phyloP scores from a whole-genome alignment of 2,329 filamentous ascomycete genomes.

The Penicillium sumatraense region DNA sequence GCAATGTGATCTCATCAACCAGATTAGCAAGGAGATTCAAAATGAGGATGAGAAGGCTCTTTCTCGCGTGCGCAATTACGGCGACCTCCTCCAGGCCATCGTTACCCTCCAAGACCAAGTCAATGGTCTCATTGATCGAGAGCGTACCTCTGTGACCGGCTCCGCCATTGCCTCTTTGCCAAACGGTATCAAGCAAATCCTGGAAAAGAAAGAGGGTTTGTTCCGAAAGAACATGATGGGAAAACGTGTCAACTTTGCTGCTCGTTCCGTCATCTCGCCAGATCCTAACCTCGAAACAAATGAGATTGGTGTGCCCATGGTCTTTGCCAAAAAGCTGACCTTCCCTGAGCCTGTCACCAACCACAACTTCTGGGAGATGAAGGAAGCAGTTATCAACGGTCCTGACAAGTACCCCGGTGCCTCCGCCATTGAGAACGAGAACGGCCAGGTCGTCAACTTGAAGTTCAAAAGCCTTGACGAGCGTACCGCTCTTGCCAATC shows the following conservation, averaged over 20 bases:
- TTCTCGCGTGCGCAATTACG: constrained; percentile 65
- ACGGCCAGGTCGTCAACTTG: constrained; percentile 86
- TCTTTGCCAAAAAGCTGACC: constrained; percentile 93
- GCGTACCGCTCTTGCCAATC: constrained; percentile 85
- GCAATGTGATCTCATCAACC: constrained; percentile 72
- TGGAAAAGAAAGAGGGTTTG: constrained; percentile 98
- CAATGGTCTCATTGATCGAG: constrained; percentile 89
- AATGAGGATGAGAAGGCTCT: constrained; percentile 51
- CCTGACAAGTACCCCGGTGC: constrained; percentile 93
- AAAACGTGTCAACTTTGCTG: constrained; percentile 98
- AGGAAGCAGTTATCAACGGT: constrained; percentile 94
- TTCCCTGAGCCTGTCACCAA: constrained; percentile 97
- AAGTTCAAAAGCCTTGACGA: constrained; percentile 88
- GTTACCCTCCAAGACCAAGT: constrained; percentile 84
- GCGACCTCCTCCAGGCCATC: constrained; percentile 80
- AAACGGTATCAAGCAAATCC: constrained; percentile 94
- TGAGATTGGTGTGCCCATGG: constrained; percentile 97
- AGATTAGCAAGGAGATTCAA: constrained; percentile 73
- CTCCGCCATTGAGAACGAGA: constrained; percentile 92
- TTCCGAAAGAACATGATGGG: constrained; percentile 99
- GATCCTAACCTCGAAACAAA: constrained; percentile 99
- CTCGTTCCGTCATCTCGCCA: constrained; percentile 95
- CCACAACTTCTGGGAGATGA: constrained; percentile 94
- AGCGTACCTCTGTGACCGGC: constrained; percentile 81
- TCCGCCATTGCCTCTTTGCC: constrained; percentile 77